Evolutionary conservation across 208 protist species (phyloP), one percentile per base, ranked within the genome.

Genomic region (Crithidia expoeki): DNA sequence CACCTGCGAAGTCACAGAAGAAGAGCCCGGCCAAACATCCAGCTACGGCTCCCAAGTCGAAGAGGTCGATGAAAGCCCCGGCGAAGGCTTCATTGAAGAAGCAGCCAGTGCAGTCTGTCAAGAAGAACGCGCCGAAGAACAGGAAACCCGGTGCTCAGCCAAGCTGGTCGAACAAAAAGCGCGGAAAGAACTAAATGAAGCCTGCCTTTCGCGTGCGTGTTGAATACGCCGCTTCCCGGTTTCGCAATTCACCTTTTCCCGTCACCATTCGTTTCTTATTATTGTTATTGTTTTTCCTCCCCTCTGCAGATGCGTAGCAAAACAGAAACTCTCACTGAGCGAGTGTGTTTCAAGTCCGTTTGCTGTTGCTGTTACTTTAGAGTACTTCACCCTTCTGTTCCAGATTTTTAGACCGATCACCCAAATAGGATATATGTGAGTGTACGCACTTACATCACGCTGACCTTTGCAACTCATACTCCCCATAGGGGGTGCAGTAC

Each of bases 51-150:
- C 14, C 5, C 46, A 9, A 51, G 25, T 9, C 33, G 51, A 44
- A 60, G 50, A 23, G 36, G 34, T 7, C 34, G 44, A 38, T 32
- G 28, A 71, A 63, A 33, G 30, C 2, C 51, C 44, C 40, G 30
- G 38, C 47, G 36, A 58, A 51, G 50, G 19, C 53, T 10, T 10
- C 32, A 65, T 14, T 27, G 28, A 71, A 64, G 63, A 80, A 73
- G 63, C 16, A 59, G 21, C 1, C 49, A 59, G 42, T 11, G 25
- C 68, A 70, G 53, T 55, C 65, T 23, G 9, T 33, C 23, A 60
- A 65, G 34, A 57, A 19, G 17, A 61, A 19, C 23, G 36, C 11
- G 44, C 4, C 21, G 19, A 51, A 27, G 60, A 7, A 38, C 19
- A 68, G 42, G 50, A 50, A 36, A 34, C 51, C 14, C 16, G 27